phyloP scores from a whole-genome alignment of 2,329 filamentous ascomycete species.

The Incumbomyces delicatus region DNA sequence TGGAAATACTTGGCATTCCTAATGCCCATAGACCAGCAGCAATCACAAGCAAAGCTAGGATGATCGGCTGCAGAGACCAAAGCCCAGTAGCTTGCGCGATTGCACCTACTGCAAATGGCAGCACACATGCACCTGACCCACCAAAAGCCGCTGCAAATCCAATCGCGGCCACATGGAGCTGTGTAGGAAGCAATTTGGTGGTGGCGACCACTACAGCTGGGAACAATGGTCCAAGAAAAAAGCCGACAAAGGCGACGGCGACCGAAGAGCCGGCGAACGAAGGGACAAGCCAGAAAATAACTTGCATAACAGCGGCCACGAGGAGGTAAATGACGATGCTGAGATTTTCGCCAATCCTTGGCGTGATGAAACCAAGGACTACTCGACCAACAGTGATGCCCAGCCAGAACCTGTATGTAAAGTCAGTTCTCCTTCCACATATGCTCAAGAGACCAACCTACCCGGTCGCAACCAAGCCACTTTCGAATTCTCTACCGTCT shows the following conservation, averaged over 20 bases:
- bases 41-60: conserved; percentile 43
- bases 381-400: conserved; percentile 68
- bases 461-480: conserved; percentile 60
- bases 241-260: conserved; percentile 62
- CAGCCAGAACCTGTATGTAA: conserved; percentile 57
- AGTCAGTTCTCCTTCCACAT: neutral
- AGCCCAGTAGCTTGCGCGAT: conserved; percentile 48
- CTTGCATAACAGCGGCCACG: conserved; percentile 52
- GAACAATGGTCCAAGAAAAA: conserved; percentile 72
- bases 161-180: conserved; percentile 69
- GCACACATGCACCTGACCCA: conserved; percentile 52
- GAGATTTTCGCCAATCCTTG: conserved; percentile 55
- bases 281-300: conserved; percentile 75
- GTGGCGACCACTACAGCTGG: conserved; percentile 63
- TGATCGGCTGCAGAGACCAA: conserved; percentile 50
- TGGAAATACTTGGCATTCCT: conserved; percentile 21
- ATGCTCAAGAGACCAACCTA: conserved; percentile 27
- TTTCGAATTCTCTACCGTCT: conserved; percentile 52
- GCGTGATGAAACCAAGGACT: conserved; percentile 65
- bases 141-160: conserved; percentile 74
- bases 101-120: conserved; percentile 38
- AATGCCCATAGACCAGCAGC: conserved; percentile 42
- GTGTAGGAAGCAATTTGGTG: conserved; percentile 62
- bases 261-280: conserved; percentile 64
- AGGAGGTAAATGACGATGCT: conserved; percentile 55